Evolutionary conservation across 2,329 filamentous ascomycete species (phyloP).

Genomic region (Mariannaea elegans): DNA sequence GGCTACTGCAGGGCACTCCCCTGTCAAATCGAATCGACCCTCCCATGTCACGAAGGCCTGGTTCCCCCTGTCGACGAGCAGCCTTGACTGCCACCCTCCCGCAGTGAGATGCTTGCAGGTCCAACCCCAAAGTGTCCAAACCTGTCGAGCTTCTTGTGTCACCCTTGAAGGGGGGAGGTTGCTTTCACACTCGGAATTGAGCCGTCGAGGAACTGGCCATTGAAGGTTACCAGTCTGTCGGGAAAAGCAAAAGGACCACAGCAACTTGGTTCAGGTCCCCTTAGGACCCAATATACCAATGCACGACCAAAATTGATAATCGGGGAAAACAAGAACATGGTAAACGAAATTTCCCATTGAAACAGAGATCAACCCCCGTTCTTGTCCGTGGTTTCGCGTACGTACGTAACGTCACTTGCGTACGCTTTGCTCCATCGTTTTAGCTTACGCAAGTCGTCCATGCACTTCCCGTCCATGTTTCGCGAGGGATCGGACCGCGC

Average conservation of each 20-base stretch:
- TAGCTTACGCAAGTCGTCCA: conserved; percentile 2
- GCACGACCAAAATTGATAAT: not conserved
- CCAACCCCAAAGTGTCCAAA: not conserved
- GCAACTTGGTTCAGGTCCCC: not conserved
- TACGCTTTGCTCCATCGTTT: conserved; percentile 4
- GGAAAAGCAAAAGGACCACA: conserved; percentile 29
- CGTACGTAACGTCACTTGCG: conserved; percentile 1
- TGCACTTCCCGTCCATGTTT: conserved; percentile 13
- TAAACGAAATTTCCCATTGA: not conserved
- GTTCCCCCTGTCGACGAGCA: conserved; percentile 15
- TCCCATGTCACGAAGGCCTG: conserved; percentile 1
- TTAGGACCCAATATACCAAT: not conserved
- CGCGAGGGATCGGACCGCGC: conserved; percentile 30
- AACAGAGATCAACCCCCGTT: not conserved
- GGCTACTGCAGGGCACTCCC: too few species aligned
- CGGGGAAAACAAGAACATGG: not conserved
- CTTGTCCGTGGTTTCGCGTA: not conserved
- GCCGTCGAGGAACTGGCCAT: conserved; percentile 23
- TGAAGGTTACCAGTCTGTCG: conserved; percentile 38
- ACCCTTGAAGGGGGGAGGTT: conserved; percentile 20
- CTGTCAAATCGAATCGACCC: conserved; percentile 10
- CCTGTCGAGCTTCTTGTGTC: too few species aligned
- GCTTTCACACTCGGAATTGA: conserved; percentile 22
- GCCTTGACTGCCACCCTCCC: conserved; percentile 17
- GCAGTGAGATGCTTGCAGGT: conserved; percentile 4